phyloP scores from a whole-genome alignment of 2,329 filamentous ascomycete species.

The Tolypocladium cylindrosporum region DNA sequence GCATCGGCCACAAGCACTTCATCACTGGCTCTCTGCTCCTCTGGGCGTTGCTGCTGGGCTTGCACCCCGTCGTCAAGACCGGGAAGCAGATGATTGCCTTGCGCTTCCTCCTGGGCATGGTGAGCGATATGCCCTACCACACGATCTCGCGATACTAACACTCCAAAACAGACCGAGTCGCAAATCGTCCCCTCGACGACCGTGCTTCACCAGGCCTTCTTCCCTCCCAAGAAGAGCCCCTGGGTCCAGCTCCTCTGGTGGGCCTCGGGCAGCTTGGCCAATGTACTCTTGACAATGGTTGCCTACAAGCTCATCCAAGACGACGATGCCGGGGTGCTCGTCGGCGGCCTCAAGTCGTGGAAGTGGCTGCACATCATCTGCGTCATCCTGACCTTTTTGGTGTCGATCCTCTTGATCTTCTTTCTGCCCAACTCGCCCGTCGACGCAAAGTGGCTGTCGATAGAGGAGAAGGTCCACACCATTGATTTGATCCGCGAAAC shows the following conservation, averaged over 20 bases:
- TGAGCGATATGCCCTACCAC: not conserved
- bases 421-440: conserved; percentile 12
- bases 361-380: conserved; percentile 47
- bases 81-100: conserved; percentile 11
- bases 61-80: conserved; percentile 12
- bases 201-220: conserved; percentile 16
- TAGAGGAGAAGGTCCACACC: conserved; percentile 11
- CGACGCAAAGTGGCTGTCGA: conserved; percentile 10
- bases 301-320: conserved; percentile 15
- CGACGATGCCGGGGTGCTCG: conserved; percentile 6
- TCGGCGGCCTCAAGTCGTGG: conserved; percentile 10
- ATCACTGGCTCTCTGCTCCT: conserved; percentile 10
- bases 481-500: conserved; percentile 10
- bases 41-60: conserved; percentile 13
- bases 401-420: conserved; percentile 6
- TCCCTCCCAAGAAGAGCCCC: conserved; percentile 16
- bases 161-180: conserved; percentile 11
- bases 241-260: conserved; percentile 19
- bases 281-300: conserved; percentile 17
- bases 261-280: conserved; percentile 16
- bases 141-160: not conserved
- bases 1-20: conserved; percentile 13
- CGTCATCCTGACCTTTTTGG: conserved; percentile 38
- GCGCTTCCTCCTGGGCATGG: conserved; percentile 13
- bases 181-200: conserved; percentile 17